Evolutionary conservation across 352 stramenopile species (phyloP), one percentile per base, ranked within the genome.

Genomic region (Pythium dissimile): DNA sequence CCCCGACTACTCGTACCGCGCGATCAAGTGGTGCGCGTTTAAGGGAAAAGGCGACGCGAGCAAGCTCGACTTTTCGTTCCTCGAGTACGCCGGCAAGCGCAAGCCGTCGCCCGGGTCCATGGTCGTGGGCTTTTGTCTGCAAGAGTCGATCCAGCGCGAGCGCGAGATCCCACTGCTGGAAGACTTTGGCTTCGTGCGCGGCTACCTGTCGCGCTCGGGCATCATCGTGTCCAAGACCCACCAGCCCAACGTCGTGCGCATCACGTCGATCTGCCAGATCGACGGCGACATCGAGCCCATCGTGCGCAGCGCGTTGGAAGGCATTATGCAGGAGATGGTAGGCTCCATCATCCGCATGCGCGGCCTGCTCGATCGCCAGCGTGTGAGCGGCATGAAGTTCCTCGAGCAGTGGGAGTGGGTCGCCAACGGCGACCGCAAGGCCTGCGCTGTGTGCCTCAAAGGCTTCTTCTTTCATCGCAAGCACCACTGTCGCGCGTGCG

Each of bases 401-500:
- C 63, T 92, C 27, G 82, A 89, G 64, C 77, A 88, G 53, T 92
- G 77, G 77, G 77, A 88, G 41, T 92, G 82, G 82, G 72, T 92
- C 31, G 75, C 78, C 12, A 88, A 92, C 38, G 61, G 73, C 5
- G 79, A 89, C 49, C 69, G 82, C 12, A 87, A 88, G 50, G 81
- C 78, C 0, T 92, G 82, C 48, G 73, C 77, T 0, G 79, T 92
- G 46, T 92, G 82, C 53, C 47, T 88, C 7, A 77, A 77, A 0
- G 76, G 72, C 4, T 92, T 92, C 60, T 86, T 84, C 47, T 88
- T 89, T 49, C 82, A 76, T 21, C 85, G 80, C 52, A 95, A 95
- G 58, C 85, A 95, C 66, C 85, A 95, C 67, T 95, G 85, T 54
- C 72, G 85, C 46, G 76, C 84, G 1, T 95, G 85, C 31, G 85